A percentile compares a stretch with the other conserved stretches of the same genome.
Conservation (phyloP, 2,329 filamentous ascomycete species). For the Xylaria sp. region DNA sequence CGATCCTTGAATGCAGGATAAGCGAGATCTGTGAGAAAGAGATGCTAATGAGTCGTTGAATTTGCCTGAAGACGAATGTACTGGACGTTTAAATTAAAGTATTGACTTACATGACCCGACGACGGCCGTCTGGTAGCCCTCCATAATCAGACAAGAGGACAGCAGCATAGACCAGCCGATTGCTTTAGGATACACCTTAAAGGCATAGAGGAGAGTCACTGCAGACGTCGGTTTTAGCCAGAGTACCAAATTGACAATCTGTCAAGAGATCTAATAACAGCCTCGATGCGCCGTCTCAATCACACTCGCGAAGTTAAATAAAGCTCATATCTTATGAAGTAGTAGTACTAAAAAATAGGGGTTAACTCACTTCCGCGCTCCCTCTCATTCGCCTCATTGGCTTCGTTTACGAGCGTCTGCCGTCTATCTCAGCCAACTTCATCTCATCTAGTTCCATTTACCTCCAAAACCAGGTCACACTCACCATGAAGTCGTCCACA, state of each 20-base stretch:
- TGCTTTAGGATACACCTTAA: constrained; percentile 58
- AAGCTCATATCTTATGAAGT: neutral
- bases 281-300: too few species aligned
- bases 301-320: neutral
- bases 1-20: constrained; percentile 51
- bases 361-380: constrained; percentile 49
- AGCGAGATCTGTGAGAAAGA: constrained; percentile 50
- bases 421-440: constrained; percentile 5
- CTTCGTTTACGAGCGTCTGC: constrained; percentile 49
- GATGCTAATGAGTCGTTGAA: constrained; percentile 18
- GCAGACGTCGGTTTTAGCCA: constrained; percentile 2
- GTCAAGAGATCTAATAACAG: too few species aligned
- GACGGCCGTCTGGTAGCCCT: constrained; percentile 48
- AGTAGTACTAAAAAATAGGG: neutral
- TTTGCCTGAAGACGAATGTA: neutral
- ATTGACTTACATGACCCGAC: constrained; percentile 47
- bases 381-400: constrained; percentile 54
- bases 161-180: constrained; percentile 57
- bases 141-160: constrained; percentile 56
- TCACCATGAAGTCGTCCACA: constrained; percentile 49
- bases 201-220: constrained; percentile 52
- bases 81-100: neutral
- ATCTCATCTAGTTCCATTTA: neutral
- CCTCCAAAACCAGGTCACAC: neutral
- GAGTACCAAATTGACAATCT: neutral